Evolutionary conservation across 306 rosid species (phyloP), one percentile per base, ranked within the genome.

Genomic region (Mimosa pudica): DNA sequence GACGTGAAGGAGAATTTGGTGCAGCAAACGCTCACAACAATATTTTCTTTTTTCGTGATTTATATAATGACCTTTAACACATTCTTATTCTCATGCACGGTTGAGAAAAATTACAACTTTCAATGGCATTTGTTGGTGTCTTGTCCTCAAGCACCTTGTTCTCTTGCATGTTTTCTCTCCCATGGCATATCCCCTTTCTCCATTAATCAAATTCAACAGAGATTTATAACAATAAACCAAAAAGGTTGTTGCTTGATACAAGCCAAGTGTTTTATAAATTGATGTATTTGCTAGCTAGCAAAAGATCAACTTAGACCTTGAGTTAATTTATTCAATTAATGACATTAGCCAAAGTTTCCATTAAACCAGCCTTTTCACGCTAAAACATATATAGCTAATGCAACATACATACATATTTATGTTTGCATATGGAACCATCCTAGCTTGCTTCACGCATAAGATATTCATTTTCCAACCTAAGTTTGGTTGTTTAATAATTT

Each of bases 1-100:
- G 82, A 57, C 77, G 85, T 87, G 88, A 92, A 71, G 84, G 73
- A 78, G 85, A 87, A 90, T 89, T 86, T 87, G 89, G 90, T 89
- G 85, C 77, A 89, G 87, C 96, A 91, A 85, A 84, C 89, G 30
- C 90, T 86, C 80, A 10, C 73, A 9, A 44, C 52, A n/a, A 18
- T 18, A 42, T 76, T 78, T 80, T 20, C 38, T 45, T 46, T 68
- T 35, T 71, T 4, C 14, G 3, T 13, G 13, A 11, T 49, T 49
- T 51, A 13, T 52, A 41, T 82, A 78, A 67, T 85, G 79, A 62
- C 73, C 82, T 54, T 71, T 62, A 63, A 77, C 71, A 68, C 77
- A 80, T 84, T 84, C 85, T 85, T 48, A 10, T 48, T 73, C 70
- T 84, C 66, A 30, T 61, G 66, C 87, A 85, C 89, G 88, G 89